phyloP scores from a whole-genome alignment of 192 early-diverging fungal genomes.

The Coemansia sp. region DNA sequence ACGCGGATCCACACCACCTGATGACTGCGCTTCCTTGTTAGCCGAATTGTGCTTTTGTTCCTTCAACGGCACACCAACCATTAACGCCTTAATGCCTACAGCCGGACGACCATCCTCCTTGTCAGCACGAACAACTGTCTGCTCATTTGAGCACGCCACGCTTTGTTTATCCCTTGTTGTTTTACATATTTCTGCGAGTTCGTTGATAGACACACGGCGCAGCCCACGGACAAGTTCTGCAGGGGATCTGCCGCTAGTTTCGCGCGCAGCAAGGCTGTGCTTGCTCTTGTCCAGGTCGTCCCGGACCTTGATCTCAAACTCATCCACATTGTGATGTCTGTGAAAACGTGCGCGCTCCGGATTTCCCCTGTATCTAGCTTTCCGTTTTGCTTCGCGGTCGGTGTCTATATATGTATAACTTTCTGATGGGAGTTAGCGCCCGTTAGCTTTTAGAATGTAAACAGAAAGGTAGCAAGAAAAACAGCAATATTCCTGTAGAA shows the following conservation, averaged over 20 bases:
- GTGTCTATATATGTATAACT: background rate
- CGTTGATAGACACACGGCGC: conserved; percentile 8
- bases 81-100: background rate
- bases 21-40: background rate
- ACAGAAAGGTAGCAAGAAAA: too few species aligned
- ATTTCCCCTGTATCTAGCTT: conserved; percentile 46
- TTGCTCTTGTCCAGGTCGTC: background rate
- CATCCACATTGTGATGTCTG: conserved; percentile 14
- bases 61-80: background rate
- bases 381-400: conserved; percentile 37
- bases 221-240: background rate
- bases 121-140: background rate
- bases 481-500: background rate
- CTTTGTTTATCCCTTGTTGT: background rate
- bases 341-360: conserved; percentile 46
- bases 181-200: background rate
- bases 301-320: conserved; percentile 34
- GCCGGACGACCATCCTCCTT: background rate
- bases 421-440: background rate
- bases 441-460: too few species aligned
- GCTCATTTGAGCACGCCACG: background rate
- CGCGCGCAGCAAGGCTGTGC: background rate
- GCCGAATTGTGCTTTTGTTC: background rate
- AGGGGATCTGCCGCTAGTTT: background rate
- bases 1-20: background rate